Percentiles rank a stretch among this genome's conserved stretches.
Evolutionary conservation across 2,329 filamentous ascomycete species (phyloP).

Genomic region (Phaeomoniella chlamydospora): DNA sequence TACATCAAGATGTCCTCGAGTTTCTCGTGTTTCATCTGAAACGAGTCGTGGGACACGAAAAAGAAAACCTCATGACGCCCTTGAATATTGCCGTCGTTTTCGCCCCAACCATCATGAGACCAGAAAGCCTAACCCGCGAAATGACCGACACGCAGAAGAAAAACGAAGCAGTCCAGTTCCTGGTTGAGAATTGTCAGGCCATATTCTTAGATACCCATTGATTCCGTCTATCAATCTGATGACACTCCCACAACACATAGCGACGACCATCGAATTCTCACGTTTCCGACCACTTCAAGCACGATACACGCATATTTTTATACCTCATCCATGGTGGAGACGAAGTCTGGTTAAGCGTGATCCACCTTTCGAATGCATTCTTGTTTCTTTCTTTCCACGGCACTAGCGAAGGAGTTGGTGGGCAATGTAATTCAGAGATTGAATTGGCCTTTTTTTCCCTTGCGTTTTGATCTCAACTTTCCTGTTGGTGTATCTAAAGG

Average conservation of each 20-base stretch:
- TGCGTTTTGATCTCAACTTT: too few relatives aligned
- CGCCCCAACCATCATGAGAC: conserved; percentile 92
- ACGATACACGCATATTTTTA: too few relatives aligned
- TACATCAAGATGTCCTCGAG: conserved; percentile 79
- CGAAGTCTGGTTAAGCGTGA: too few relatives aligned
- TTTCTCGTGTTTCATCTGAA: conserved; percentile 89
- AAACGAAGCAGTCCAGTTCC: conserved; percentile 79
- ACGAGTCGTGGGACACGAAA: conserved; percentile 68
- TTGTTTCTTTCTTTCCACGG: too few relatives aligned
- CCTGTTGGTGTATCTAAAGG: too few relatives aligned
- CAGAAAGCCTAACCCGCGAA: conserved; percentile 76
- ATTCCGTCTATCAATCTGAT: not conserved
- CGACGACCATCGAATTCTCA: too few relatives aligned
- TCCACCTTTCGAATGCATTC: too few relatives aligned
- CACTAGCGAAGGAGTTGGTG: not conserved
- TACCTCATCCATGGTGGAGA: too few relatives aligned
- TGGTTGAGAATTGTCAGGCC: conserved; percentile 76
- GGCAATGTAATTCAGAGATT: too few relatives aligned
- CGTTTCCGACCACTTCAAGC: too few relatives aligned
- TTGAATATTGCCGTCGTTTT: conserved; percentile 96
- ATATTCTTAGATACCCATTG: conserved; percentile 47
- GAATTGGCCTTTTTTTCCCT: too few relatives aligned
- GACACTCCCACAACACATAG: too few relatives aligned
- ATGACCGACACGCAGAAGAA: conserved; percentile 94
- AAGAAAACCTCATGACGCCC: conserved; percentile 88